phyloP scores from a whole-genome alignment of 139 green algal species.

The Tetraselmis striata region DNA sequence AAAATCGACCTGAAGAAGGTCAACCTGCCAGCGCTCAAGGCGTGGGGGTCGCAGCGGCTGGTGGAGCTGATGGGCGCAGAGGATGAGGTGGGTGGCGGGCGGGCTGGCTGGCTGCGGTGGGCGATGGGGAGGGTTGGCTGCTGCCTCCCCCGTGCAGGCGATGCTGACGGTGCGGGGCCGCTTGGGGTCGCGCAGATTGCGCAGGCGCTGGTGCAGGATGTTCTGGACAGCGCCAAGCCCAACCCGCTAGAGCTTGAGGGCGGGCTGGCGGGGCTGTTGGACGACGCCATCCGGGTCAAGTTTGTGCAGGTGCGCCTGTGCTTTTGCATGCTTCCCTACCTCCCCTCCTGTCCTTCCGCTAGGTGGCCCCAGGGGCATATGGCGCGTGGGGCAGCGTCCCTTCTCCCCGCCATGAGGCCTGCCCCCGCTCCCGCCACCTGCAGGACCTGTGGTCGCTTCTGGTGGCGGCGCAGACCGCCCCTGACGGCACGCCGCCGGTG shows the following conservation, averaged over 20 bases:
- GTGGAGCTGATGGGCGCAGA: neutral
- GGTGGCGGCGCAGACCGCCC: neutral
- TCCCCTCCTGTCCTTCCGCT: neutral
- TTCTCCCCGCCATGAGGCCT: no score
- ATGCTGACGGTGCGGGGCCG: no score
- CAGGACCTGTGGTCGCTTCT: neutral
- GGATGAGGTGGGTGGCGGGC: no score
- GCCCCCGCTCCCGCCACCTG: no score
- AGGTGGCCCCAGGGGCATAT: no score
- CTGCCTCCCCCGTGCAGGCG: no score
- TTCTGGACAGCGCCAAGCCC: neutral
- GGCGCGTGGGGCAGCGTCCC: no score
- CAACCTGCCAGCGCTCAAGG: neutral
- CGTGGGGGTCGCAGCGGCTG: neutral
- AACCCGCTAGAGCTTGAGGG: neutral
- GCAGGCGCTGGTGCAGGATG: neutral
- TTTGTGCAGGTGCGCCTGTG: neutral
- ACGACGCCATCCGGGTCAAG: neutral
- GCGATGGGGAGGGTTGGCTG: neutral
- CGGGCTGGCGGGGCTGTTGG: neutral
- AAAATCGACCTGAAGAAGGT: neutral
- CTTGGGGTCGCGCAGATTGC: neutral
- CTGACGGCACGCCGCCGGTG: neutral
- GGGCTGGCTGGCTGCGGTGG: no score
- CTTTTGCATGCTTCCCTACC: no score